Conservation (phyloP, 1,284 basidiomycete genomes). For the Boletus calvinii region DNA sequence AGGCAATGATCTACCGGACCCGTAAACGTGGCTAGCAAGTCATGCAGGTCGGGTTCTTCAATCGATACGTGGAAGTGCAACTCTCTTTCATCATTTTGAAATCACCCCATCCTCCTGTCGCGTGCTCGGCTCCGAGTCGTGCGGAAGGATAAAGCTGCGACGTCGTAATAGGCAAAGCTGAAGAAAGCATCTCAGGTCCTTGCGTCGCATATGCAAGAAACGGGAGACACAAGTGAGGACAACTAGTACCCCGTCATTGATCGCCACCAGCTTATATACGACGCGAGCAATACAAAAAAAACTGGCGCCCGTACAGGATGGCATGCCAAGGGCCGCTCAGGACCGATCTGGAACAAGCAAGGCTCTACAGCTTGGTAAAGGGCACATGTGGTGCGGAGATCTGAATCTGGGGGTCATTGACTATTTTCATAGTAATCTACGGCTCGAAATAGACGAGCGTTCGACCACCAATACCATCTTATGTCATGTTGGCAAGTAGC, state of each 20-base stretch:
- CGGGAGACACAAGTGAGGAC: no score
- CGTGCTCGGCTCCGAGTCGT: background rate
- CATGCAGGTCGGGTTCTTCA: background rate
- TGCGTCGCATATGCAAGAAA: background rate
- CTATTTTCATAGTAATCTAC: slow-evolving; percentile 2
- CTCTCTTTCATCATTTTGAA: background rate
- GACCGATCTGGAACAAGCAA: background rate
- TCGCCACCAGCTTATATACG: background rate
- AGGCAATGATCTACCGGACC: no score
- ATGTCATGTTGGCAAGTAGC: slow-evolving; percentile 1
- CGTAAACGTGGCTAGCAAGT: no score
- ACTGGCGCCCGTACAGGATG: slow-evolving; percentile 30
- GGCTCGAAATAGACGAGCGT: background rate
- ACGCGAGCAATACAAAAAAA: no score
- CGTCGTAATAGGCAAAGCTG: background rate
- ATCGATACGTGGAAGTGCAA: background rate
- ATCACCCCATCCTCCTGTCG: background rate
- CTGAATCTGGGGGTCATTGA: slow-evolving; percentile 8
- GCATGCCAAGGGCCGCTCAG: slow-evolving; percentile 8
- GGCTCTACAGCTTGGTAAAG: slow-evolving; percentile 30
- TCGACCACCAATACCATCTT: background rate
- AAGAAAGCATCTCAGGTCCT: background rate
- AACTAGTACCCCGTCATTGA: background rate
- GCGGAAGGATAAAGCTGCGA: no score
- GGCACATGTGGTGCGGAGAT: slow-evolving; percentile 10